Base-by-base conservation (phyloP, 2,329 filamentous ascomycete species). In the Lasiodiplodia sp. region DNA sequence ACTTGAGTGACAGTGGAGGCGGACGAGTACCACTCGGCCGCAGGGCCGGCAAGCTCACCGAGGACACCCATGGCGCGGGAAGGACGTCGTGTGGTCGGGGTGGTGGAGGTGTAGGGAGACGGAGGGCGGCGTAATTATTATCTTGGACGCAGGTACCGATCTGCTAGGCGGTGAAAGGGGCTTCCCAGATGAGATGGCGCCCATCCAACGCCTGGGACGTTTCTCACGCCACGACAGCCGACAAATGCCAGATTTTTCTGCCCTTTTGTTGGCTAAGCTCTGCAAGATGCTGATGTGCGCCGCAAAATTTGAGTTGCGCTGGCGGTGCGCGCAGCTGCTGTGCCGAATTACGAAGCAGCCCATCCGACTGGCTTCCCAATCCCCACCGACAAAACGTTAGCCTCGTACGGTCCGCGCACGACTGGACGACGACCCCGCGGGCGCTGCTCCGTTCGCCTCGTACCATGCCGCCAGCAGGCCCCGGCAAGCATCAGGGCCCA, bases 21-120 rank as follows among this genome's bases (percentile, higher is more conserved):
- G 57, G 73, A 72, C 53, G 78, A 65, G 79, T 84, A 73, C 78
- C 82, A 73, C 74, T 80, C 68, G 82, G 80, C 81, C 81, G 85
- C 73, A 79, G 83, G 82, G 71, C 82, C 82, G 69, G 85, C 76
- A 69, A 86, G 72, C 55, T 80, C 77, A 58, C 84, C 77, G 72
- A 87, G 81, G 69, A 87, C 74, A 71, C 86, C 86, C 86, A 88
- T 88, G 71, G 69, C 77, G 73, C n/a, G 4, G 68, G 47, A 58
- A 67, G 37, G 57, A 47, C 10, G 31, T 34, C n/a, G 37, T 25
- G 44, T 63, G 53, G 67, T 58, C 38, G 58, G 51, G 52, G 51
- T 47, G 67, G 49, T 28, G 58, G 57, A 52, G 56, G 34, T 38
- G 65, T 57, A 68, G 66, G 57, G 57, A 60, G 65, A 44, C 23